These are phyloP conservation scores for Pholiota adiposa DNA, from an alignment of 1,284 basidiomycete genomes.

Conservation along the genomic window DNA sequence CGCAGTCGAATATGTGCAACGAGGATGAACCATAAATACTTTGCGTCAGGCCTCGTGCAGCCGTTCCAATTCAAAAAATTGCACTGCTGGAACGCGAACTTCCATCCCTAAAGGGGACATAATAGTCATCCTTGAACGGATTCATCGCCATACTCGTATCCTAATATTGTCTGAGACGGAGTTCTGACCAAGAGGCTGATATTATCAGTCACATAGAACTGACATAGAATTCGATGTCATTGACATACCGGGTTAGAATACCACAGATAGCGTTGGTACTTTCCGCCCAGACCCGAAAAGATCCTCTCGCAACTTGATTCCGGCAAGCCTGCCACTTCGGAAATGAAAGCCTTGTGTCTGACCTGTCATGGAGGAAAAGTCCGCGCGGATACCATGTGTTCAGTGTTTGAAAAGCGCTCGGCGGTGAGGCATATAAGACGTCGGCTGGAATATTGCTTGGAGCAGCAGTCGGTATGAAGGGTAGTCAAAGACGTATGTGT, in stretches of 20 bases:
- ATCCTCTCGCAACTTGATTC: background rate
- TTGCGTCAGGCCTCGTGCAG: constrained; percentile 22
- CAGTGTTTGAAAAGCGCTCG: background rate
- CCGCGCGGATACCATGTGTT: background rate
- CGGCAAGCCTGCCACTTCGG: background rate
- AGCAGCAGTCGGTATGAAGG: background rate
- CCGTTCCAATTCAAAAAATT: constrained; percentile 5
- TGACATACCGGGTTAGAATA: background rate
- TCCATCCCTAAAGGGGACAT: constrained; percentile 9
- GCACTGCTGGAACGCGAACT: constrained; percentile 9
- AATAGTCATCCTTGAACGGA: constrained; percentile 6
- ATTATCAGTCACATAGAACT: background rate
- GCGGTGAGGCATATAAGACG: background rate
- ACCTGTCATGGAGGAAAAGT: background rate
- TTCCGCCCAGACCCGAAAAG: background rate
- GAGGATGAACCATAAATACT: constrained; percentile 18
- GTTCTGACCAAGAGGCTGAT: background rate
- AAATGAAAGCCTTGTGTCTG: constrained; percentile 10
- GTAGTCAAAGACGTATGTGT: background rate
- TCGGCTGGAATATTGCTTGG: background rate
- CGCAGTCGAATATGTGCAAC: constrained; percentile 22
- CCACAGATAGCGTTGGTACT: background rate
- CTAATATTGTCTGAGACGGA: background rate
- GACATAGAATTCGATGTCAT: background rate
- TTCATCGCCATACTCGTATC: constrained; percentile 1